Conservation (phyloP, 331 rosid genomes). For the Prunus yedoensis region DNA sequence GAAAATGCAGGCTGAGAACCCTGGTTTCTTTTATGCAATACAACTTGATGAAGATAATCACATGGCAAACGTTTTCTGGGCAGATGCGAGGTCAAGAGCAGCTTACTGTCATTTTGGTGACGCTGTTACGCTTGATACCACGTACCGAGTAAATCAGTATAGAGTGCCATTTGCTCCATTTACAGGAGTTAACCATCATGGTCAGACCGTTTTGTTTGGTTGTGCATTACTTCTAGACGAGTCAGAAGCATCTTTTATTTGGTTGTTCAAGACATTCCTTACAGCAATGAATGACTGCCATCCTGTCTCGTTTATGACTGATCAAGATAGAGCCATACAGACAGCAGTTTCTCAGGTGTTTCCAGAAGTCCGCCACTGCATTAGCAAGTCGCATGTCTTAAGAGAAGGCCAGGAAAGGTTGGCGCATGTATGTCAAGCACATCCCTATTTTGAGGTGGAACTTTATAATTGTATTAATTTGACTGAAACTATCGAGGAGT, state of each 20-base stretch:
- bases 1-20: slow-evolving; percentile 95
- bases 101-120: slow-evolving; percentile 86
- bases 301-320: slow-evolving; percentile 81
- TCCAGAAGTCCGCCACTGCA: slow-evolving; percentile 82
- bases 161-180: slow-evolving; percentile 86
- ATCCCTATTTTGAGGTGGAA: slow-evolving; percentile 82
- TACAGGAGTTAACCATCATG: slow-evolving; percentile 91
- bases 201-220: slow-evolving; percentile 80
- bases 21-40: slow-evolving; percentile 90
- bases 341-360: slow-evolving; percentile 76
- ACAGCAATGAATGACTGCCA: slow-evolving; percentile 78
- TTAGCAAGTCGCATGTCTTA: slow-evolving; percentile 86
- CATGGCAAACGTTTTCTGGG: slow-evolving; percentile 85
- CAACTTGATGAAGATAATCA: slow-evolving; percentile 86
- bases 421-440: slow-evolving; percentile 67
- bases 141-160: slow-evolving; percentile 65
- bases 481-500: slow-evolving; percentile 94
- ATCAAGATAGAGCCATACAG: slow-evolving; percentile 76
- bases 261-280: slow-evolving; percentile 88
- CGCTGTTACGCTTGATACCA: slow-evolving; percentile 72
- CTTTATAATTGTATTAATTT: slow-evolving; percentile 87
- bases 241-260: slow-evolving; percentile 77
- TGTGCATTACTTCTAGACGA: slow-evolving; percentile 92
- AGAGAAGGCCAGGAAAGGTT: slow-evolving; percentile 92
- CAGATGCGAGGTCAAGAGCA: slow-evolving; percentile 85